A percentile compares a stretch with the other conserved stretches of the same genome.
Evolutionary conservation across 2,329 filamentous ascomycete species (phyloP).

Genomic region (Zymoseptoria tritici): DNA sequence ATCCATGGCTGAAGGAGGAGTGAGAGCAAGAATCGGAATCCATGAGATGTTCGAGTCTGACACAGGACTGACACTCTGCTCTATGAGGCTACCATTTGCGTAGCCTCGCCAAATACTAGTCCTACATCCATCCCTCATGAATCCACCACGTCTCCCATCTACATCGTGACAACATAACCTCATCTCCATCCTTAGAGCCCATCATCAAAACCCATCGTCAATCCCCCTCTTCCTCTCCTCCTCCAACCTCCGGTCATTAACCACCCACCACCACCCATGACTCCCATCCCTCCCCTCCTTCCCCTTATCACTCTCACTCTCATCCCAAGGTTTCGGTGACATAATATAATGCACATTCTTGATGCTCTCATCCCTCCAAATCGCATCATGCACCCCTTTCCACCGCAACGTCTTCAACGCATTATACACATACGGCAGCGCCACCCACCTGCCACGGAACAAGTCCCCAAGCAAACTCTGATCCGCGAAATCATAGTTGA

Average conservation of each 20-base stretch:
- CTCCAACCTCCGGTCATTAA: conserved; percentile 42
- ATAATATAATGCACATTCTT: conserved; percentile 59
- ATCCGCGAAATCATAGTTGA: conserved; percentile 53
- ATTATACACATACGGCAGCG: conserved; percentile 55
- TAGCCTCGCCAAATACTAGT: neutral
- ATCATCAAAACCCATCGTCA: conserved; percentile 43
- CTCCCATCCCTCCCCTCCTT: conserved; percentile 39
- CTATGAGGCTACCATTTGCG: neutral
- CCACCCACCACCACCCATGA: conserved; percentile 52
- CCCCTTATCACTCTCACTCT: conserved; percentile 36
- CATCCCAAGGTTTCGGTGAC: conserved; percentile 57
- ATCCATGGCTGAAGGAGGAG: conserved; percentile 28
- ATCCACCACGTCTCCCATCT: neutral
- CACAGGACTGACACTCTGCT: neutral
- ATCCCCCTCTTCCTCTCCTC: conserved; percentile 44
- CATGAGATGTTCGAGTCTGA: no score
- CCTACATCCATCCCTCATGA: neutral
- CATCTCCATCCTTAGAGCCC: neutral
- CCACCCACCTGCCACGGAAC: conserved; percentile 51
- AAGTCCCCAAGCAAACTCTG: conserved; percentile 52
- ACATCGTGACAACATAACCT: neutral
- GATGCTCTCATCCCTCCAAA: conserved; percentile 54
- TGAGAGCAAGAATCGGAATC: neutral
- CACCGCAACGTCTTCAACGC: conserved; percentile 53
- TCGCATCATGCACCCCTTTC: conserved; percentile 49